Evolutionary conservation across 805 yeast species (phyloP), one percentile per base, ranked within the genome.

Genomic region (Helenozyma rhizophorensis): DNA sequence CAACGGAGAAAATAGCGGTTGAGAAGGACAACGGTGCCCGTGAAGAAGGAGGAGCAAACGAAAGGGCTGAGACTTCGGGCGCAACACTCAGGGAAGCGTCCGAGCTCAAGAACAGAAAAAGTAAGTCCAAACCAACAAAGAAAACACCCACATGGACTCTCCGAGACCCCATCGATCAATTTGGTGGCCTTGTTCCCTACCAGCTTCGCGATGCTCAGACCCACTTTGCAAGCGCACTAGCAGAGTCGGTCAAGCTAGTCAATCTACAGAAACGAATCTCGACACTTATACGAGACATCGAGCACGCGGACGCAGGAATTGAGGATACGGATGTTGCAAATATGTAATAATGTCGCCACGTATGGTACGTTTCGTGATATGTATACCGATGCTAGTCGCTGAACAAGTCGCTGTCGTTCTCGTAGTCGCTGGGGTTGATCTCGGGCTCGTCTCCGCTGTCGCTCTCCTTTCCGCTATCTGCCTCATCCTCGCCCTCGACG

Each of bases 391-490:
- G 19, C 19, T 17, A 17, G 34, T 55, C 70, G 51, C 63, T 63
- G 49, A 52, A 70, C 58, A 58, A 69, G 56, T 62, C 78, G 55
- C 66, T 71, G 57, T 60, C 80, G 61, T 49, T 62, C 54, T 57
- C 80, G 58, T 65, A 76, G 60, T 62, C 72, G 28, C 56, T 65
- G 6, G 68, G 61, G 33, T 63, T 51, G 33, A 66, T 56, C 35
- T 60, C 59, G 6, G 62, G 61, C 32, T 51, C 67, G 35, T 62
- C 67, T 21, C 46, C 60, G 13, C 26, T 17, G 16, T 28, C 28
- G 16, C 34, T 43, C 13, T 47, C 48, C 3, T 43, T 58, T 15
- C 41, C 56, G 2, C 7, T 9, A 12, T 13, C 23, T 14, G 25
- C 6, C 15, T 34, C 37, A 6, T 50, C 58, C 15, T 39, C 50